These are phyloP conservation scores for Fusarium solani-melongenae DNA, from an alignment of 2,329 filamentous ascomycete species.

Conservation along the genomic window DNA sequence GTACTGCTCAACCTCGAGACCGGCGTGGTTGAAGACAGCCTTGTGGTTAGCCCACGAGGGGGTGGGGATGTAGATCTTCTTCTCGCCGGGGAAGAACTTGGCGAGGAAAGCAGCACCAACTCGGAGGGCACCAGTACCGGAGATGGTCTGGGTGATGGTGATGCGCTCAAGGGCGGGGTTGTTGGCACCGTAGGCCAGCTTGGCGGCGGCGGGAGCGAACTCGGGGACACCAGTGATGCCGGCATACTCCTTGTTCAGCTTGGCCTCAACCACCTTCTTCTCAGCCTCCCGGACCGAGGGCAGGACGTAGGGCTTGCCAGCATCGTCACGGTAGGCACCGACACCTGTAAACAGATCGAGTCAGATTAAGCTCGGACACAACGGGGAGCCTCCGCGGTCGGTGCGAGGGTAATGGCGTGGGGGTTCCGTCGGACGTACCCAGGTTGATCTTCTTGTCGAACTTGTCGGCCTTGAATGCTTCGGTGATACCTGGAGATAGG, in stretches of 20 bases:
- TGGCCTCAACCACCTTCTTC: constrained; percentile 81
- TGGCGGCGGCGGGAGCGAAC: constrained; percentile 91
- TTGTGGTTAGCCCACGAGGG: constrained; percentile 99
- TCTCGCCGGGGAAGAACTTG: constrained; percentile 89
- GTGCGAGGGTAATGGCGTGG: background rate
- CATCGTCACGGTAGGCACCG: constrained; percentile 97
- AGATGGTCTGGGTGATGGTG: constrained; percentile 97
- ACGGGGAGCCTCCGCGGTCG: constrained; percentile 22
- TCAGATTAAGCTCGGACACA: constrained; percentile 34
- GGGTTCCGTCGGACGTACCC: constrained; percentile 63
- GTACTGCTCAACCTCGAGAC: constrained; percentile 93
- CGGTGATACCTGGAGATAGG: constrained; percentile 78
- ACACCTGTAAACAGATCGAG: constrained; percentile 69
- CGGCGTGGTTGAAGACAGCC: constrained; percentile 94
- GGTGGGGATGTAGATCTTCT: constrained; percentile 96
- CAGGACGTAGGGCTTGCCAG: constrained; percentile 97
- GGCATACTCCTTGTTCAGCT: constrained; percentile 96
- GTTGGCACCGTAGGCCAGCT: constrained; percentile 88
- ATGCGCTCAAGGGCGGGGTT: constrained; percentile 82
- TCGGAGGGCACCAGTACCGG: constrained; percentile 93
- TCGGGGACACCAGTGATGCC: constrained; percentile 95
- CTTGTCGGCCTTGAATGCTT: constrained; percentile 97
- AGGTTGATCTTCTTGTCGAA: constrained; percentile 98
- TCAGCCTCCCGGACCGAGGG: constrained; percentile 92
- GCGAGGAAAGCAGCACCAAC: constrained; percentile 94